A percentile compares a stretch with the other conserved stretches of the same genome.
Conservation (phyloP, 163 green algal species). For the Trebouxia gelatinosa region DNA sequence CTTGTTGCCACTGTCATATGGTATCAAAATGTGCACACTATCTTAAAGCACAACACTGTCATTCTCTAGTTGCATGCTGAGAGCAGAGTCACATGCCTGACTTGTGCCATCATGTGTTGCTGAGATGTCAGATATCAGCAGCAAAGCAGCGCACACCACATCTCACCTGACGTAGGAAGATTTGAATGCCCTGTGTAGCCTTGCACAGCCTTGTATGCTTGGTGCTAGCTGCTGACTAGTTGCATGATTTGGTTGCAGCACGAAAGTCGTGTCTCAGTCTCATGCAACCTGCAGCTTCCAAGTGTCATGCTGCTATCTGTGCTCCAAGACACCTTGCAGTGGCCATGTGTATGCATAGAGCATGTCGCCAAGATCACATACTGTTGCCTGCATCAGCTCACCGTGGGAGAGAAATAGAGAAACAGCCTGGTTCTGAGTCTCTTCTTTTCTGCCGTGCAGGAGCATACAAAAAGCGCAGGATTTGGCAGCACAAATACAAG, state of each 20-base stretch:
- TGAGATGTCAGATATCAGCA: not conserved
- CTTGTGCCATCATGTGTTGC: not conserved
- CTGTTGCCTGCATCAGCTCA: not conserved
- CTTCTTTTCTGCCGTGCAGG: constrained; percentile 47
- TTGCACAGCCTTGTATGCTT: too few relatives aligned
- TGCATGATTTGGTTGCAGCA: too few relatives aligned
- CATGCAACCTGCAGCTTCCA: not conserved
- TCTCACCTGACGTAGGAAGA: too few relatives aligned
- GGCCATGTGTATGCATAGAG: not conserved
- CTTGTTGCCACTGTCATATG: too few relatives aligned
- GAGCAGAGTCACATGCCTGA: not conserved
- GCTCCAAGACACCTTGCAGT: not conserved
- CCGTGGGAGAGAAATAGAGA: too few relatives aligned
- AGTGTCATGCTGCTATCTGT: not conserved
- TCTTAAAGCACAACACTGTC: not conserved
- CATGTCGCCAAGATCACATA: not conserved
- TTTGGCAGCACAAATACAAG: constrained; percentile 59
- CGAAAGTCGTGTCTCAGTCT: too few relatives aligned
- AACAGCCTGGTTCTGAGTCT: not conserved
- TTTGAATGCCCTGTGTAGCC: too few relatives aligned
- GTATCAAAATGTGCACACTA: too few relatives aligned
- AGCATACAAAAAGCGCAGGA: constrained; percentile 64
- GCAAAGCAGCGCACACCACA: too few relatives aligned
- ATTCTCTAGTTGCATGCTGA: not conserved
- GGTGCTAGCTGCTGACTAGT: too few relatives aligned